Percentiles rank a stretch among this genome's conserved stretches.
Evolutionary conservation across 768 basidiomycete genomes (phyloP).

Genomic region (Phallus indusiatus): DNA sequence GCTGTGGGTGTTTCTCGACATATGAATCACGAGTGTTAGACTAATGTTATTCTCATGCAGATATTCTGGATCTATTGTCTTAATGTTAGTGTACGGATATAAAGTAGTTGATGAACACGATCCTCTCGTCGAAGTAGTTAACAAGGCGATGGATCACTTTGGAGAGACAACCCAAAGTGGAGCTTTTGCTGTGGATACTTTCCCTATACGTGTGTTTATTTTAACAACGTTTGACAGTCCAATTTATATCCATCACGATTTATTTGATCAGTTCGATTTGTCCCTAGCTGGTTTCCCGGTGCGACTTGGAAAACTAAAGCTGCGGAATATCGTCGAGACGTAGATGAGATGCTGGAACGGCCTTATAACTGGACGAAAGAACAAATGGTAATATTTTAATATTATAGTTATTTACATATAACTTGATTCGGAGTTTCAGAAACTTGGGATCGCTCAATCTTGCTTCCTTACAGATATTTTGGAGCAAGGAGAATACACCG

Average conservation of each 20-base stretch:
- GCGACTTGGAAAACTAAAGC: constrained; percentile 20
- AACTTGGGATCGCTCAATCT: not conserved
- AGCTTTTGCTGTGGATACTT: constrained; percentile 17
- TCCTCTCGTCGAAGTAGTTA: constrained; percentile 30
- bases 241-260: not conserved
- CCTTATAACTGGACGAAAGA: constrained; percentile 14
- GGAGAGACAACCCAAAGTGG: constrained; percentile 10
- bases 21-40: not conserved
- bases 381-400: constrained; percentile 11
- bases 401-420: not conserved
- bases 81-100: constrained; percentile 46
- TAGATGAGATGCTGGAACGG: constrained; percentile 14
- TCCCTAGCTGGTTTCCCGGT: constrained; percentile 27
- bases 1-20: constrained; percentile 7
- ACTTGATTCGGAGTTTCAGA: not conserved
- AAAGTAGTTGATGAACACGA: constrained; percentile 31
- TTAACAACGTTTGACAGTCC: not conserved
- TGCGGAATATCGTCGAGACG: constrained; percentile 6
- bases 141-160: constrained; percentile 15
- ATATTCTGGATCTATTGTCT: constrained; percentile 19
- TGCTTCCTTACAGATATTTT: not conserved
- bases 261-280: constrained; percentile 15
- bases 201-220: constrained; percentile 15
- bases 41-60: constrained; percentile 7
- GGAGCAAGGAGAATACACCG: not conserved